Percentiles rank a stretch among this genome's conserved stretches.
These are phyloP conservation scores for Candida sanyaensis DNA, from an alignment of 1,139 yeast genomes.

Conservation along the genomic window DNA sequence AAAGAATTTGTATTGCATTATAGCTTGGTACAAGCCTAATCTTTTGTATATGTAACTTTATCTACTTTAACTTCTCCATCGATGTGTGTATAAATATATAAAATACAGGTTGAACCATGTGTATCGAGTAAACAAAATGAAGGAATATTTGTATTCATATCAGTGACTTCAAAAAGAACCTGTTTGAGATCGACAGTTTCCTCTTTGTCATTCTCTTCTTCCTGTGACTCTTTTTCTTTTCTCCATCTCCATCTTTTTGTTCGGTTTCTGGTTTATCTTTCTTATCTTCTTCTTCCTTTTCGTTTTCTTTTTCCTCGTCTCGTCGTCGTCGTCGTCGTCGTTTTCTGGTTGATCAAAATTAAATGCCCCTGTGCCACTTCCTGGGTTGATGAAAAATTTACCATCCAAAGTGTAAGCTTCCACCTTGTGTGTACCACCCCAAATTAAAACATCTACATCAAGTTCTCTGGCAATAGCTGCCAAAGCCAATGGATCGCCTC, in stretches of 20 bases:
- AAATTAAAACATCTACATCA: conserved; percentile 88
- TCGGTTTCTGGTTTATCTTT: conserved; percentile 19
- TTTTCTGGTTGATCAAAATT: conserved; percentile 48
- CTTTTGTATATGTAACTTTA: conserved; percentile 78
- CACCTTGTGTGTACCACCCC: conserved; percentile 95
- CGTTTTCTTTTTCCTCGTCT: conserved; percentile 48
- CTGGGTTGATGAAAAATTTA: conserved; percentile 91
- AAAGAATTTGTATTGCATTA: conserved; percentile 77
- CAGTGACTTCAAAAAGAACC: conserved; percentile 18
- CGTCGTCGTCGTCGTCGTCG: too few species aligned
- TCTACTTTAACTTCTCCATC: conserved; percentile 90
- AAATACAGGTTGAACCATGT: conserved; percentile 72
- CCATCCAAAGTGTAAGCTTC: conserved; percentile 94
- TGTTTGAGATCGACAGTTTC: conserved; percentile 14
- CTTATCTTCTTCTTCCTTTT: conserved; percentile 24
- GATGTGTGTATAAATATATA: conserved; percentile 80
- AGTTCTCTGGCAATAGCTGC: conserved; percentile 83
- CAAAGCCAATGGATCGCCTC: conserved; percentile 82
- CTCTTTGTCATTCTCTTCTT: conserved; percentile 9
- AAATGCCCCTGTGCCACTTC: conserved; percentile 93
- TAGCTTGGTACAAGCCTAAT: conserved; percentile 51
- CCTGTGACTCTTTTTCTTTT: conserved; percentile 14
- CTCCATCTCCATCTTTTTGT: conserved; percentile 24
- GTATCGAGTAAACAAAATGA: conserved; percentile 88
- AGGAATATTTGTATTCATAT: conserved; percentile 51